Conservation (phyloP, 73 alveolate genomes). For the Paramecium bursaria region DNA sequence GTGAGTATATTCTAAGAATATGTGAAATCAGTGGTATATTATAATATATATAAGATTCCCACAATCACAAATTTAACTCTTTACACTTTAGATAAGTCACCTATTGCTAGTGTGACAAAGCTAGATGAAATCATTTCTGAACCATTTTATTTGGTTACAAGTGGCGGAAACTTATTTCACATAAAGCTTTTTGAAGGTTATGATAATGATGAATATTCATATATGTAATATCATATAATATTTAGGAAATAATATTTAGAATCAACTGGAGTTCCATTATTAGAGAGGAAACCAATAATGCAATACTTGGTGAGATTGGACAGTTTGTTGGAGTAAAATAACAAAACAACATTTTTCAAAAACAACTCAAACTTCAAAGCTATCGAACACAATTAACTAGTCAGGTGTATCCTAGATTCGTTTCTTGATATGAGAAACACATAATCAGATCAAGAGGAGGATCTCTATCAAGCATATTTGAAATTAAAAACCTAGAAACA, state of each 20-base stretch:
- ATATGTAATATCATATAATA: not conserved
- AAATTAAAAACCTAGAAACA: not conserved
- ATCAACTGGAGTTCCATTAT: not conserved
- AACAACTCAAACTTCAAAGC: not conserved
- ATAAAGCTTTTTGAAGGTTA: not conserved
- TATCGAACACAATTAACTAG: not conserved
- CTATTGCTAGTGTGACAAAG: slow-evolving; percentile 6
- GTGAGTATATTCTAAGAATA: no score
- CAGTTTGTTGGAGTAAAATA: slow-evolving; percentile 1
- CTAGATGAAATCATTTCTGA: slow-evolving; percentile 38
- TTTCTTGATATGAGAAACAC: slow-evolving; percentile 27
- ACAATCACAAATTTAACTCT: not conserved
- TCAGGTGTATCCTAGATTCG: not conserved
- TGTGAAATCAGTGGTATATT: no score
- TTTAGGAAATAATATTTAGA: slow-evolving; percentile 25
- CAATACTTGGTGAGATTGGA: slow-evolving; percentile 45
- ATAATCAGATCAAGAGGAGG: slow-evolving; percentile 40
- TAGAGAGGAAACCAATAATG: not conserved
- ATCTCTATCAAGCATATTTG: not conserved
- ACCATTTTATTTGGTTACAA: slow-evolving; percentile 44
- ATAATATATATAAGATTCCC: slow-evolving; percentile 30
- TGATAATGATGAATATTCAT: slow-evolving; percentile 20
- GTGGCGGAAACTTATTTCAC: not conserved
- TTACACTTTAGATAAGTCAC: not conserved
- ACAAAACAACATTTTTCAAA: slow-evolving; percentile 15